Evolutionary conservation across 2,329 filamentous ascomycete species (phyloP), one percentile per base, ranked within the genome.

Genomic region (Fusarium scirpi): DNA sequence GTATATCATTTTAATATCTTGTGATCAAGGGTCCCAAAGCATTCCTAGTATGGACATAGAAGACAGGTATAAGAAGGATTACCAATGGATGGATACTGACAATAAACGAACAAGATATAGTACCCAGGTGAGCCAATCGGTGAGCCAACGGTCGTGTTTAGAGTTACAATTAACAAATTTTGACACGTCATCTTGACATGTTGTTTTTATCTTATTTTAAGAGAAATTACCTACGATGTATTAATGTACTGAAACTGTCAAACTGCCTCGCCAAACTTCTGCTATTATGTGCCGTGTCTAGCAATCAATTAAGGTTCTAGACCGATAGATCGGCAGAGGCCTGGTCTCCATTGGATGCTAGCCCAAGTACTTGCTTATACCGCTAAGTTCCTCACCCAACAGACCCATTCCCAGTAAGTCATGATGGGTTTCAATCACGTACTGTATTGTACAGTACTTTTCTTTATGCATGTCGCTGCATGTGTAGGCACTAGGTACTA

Each of bases 301-400:
- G 47, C 18, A n/a, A 40, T 44, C 47, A 40, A 46, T 15, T 15
- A 49, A 51, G 22, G 57, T 65, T 58, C 65, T 63, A 70, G 70
- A 71, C 67, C 60, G 29, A 51, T 29, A 53, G 72, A 74, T 74
- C 67, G 59, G 53, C 70, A 62, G 18, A 16, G 20, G 47, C 52
- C 41, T 40, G 34, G 13, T 18, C 30, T 40, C 34, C 18, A 38
- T 24, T 24, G 5, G 24, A 24, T n/a, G 32, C 32, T 38, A 38
- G 32, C 32, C 9, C 32, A 38, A 38, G 34, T 38, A n/a, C 34
- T 38, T 38, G 34, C 18, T 38, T 38, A n/a, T 62, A 32, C 66
- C 48, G 40, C 53, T 22, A 53, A 30, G 20, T 27, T 32, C 40
- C 30, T 46, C 46, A 45, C 48, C 40, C 13, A 6, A 44, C 32